These are phyloP conservation scores for Paradendryphiella salina DNA, from an alignment of 2,329 filamentous ascomycete genomes.

Conservation along the genomic window DNA sequence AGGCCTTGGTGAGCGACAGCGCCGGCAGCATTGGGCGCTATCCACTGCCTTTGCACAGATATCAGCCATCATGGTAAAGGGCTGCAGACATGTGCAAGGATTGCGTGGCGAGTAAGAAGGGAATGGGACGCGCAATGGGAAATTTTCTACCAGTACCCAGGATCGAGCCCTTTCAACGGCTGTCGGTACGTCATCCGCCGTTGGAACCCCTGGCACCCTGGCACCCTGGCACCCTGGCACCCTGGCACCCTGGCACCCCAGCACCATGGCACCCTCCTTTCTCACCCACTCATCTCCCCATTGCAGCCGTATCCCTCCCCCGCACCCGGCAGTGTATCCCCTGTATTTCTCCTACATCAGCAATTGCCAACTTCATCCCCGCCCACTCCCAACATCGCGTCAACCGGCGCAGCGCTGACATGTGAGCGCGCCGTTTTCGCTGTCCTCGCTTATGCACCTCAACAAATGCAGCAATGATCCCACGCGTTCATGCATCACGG, in stretches of 20 bases:
- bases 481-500: constrained; percentile 15
- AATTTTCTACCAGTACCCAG: constrained; percentile 13
- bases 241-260: too few relatives aligned
- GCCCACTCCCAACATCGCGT: constrained; percentile 16
- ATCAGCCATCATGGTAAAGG: constrained; percentile 4
- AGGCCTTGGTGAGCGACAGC: neutral
- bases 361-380: neutral
- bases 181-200: constrained; percentile 20
- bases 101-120: constrained; percentile 13
- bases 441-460: constrained; percentile 18
- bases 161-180: constrained; percentile 11
- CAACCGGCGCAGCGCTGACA: constrained; percentile 2
- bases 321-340: neutral
- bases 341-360: neutral
- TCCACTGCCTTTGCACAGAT: neutral
- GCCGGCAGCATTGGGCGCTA: neutral
- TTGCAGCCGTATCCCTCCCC: too few relatives aligned
- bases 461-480: constrained; percentile 3
- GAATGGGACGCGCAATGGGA: constrained; percentile 11
- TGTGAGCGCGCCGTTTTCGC: constrained; percentile 7
- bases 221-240: neutral
- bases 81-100: constrained; percentile 4
- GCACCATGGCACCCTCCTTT: constrained; percentile 6
- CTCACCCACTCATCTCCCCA: neutral
- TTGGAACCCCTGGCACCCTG: constrained; percentile 1